Evolutionary conservation across 805 yeast genomes (phyloP), one percentile per base, ranked within the genome.

Genomic region (Scheffersomyces ergatensis): DNA sequence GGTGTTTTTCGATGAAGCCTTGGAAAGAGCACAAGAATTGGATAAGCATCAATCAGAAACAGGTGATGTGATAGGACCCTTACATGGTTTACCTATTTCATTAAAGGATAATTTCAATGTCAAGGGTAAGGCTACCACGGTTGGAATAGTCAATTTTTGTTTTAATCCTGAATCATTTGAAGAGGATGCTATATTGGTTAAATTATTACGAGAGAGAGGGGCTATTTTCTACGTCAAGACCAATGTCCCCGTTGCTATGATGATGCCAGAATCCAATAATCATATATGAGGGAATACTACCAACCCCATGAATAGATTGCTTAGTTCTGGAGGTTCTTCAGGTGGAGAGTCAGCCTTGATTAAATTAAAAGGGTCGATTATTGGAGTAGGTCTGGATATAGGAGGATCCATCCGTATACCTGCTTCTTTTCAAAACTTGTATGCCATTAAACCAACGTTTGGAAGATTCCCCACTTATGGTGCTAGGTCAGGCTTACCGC

Each of bases 171-270:
- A 53, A 40, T 50, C 48, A 16, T 44, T 60, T 24, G 38, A 35
- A n/a, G 51, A 62, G 23, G 76, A 65, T 36, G 51, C 73, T 7
- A 60, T 57, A 0, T 53, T 77, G 26, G 80, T 72, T 9, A 48
- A 55, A 11, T 55, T 69, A 21, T 53, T 80, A 6, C 51, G 68
- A 21, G 58, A 63, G 1, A 46, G 60, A 25, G 85, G 85, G 27
- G 83, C 81, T 0, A 71, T 80, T 2, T 67, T 78, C 37, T 73
- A 72, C 45, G 72, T 70, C 35, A 78, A 79, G 54, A 81, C 85
- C 3, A 75, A 67, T 42, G 74, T 67, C 23, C 80, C 82, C 1
- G 69, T 67, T 34, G 75, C 78, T 3, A 67, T 73, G 73, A 68
- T 74, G 74, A 58, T 65, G 57, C 66, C 72, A 13, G 82, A 77